phyloP scores from a whole-genome alignment of 805 yeast species.

The Teunomyces barrocoloradensis region DNA sequence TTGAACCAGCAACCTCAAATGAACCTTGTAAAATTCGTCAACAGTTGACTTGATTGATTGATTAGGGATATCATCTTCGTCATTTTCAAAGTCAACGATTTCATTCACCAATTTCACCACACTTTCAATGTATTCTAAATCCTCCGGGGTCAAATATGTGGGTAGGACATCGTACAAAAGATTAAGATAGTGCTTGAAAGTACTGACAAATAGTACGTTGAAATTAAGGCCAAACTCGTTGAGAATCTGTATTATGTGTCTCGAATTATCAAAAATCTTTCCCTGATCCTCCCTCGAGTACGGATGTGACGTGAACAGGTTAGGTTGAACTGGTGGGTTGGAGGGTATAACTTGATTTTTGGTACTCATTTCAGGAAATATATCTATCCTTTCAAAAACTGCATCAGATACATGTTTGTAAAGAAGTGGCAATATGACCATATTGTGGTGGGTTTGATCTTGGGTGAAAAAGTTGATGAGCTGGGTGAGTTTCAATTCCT shows the following conservation, averaged over 20 bases:
- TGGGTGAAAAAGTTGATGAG: slow-evolving; percentile 19
- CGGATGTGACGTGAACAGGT: slow-evolving; percentile 5
- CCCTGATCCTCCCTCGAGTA: slow-evolving; percentile 14
- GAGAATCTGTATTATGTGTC: slow-evolving; percentile 23
- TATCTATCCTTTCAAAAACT: slow-evolving; percentile 11
- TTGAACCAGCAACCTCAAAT: slow-evolving; percentile 15
- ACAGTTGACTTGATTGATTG: slow-evolving; percentile 20
- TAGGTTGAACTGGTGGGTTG: not conserved
- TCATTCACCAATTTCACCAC: slow-evolving; percentile 18
- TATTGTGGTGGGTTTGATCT: slow-evolving; percentile 7
- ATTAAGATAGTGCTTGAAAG: slow-evolving; percentile 22
- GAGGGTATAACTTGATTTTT: not conserved
- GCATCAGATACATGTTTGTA: slow-evolving; percentile 12
- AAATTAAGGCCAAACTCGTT: slow-evolving; percentile 26
- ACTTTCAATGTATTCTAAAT: slow-evolving; percentile 20
- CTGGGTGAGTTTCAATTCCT: slow-evolving; percentile 16
- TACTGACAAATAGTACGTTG: slow-evolving; percentile 18
- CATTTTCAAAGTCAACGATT: slow-evolving; percentile 30
- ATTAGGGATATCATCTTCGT: slow-evolving; percentile 13
- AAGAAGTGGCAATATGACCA: slow-evolving; percentile 14
- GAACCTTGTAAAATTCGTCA: slow-evolving; percentile 19
- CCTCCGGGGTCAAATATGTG: slow-evolving; percentile 14
- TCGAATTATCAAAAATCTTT: slow-evolving; percentile 13
- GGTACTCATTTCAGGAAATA: slow-evolving; percentile 18
- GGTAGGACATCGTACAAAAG: slow-evolving; percentile 20